Evolutionary conservation across 108 stramenopile genomes (phyloP).

Genomic region (Mediolabrus comicus): DNA sequence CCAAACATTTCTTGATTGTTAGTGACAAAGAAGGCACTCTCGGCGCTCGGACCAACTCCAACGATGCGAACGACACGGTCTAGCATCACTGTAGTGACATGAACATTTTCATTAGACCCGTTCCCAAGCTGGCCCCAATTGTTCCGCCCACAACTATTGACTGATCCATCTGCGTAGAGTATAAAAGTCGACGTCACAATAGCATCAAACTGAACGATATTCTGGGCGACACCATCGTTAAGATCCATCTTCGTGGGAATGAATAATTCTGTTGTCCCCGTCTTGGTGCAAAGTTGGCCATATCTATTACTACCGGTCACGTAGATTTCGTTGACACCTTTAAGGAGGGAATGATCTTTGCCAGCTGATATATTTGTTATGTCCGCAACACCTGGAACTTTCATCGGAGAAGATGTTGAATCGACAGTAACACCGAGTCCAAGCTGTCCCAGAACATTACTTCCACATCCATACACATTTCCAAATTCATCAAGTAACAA

Average conservation of each 20-base stretch:
- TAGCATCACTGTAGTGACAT: conserved; percentile 12
- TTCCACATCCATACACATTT: conserved; percentile 37
- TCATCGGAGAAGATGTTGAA: not conserved
- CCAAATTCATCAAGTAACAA: conserved; percentile 30
- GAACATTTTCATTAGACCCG: conserved; percentile 29
- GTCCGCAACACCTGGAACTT: not conserved
- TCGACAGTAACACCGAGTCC: conserved; percentile 21
- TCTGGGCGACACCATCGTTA: not conserved
- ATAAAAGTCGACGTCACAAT: conserved; percentile 27
- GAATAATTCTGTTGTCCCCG: not conserved
- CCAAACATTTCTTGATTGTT: conserved; percentile 17
- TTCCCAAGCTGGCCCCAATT: conserved; percentile 39
- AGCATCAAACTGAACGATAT: conserved; percentile 17
- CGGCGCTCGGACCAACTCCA: conserved; percentile 23
- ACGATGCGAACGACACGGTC: conserved; percentile 16
- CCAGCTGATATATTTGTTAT: conserved; percentile 23
- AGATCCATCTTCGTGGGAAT: conserved; percentile 11
- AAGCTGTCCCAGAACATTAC: conserved; percentile 38
- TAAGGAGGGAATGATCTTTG: conserved; percentile 16
- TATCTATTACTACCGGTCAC: conserved; percentile 29
- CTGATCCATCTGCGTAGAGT: conserved; percentile 37
- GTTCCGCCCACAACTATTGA: conserved; percentile 47
- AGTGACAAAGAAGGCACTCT: conserved; percentile 31
- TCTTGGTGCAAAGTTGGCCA: conserved; percentile 16
- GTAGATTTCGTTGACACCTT: conserved; percentile 20